Percentiles rank a stretch among this genome's conserved stretches.
These are phyloP conservation scores for Abrus pulchellus DNA, from an alignment of 306 rosid species.

Conservation along the genomic window DNA sequence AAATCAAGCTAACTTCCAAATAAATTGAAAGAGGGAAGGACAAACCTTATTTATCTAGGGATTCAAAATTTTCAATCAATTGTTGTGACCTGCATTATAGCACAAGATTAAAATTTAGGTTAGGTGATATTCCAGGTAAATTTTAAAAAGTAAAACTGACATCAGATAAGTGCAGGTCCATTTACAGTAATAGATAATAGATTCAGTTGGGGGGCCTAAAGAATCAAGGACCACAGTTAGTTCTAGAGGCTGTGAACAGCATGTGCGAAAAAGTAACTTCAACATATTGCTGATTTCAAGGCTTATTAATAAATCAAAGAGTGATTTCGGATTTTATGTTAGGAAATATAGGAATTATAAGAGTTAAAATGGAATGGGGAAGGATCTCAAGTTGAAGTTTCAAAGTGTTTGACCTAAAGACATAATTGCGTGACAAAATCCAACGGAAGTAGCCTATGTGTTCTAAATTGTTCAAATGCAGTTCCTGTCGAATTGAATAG, in stretches of 20 bases:
- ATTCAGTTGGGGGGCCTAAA: neutral
- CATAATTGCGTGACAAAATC: conserved; percentile 26
- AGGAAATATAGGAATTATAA: neutral
- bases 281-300: neutral
- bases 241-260: conserved; percentile 13
- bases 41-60: conserved; percentile 50
- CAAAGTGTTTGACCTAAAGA: conserved; percentile 21
- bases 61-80: conserved; percentile 54
- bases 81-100: conserved; percentile 68
- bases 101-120: conserved; percentile 24
- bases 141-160: neutral
- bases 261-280: neutral
- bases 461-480: conserved; percentile 19
- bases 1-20: conserved; percentile 14
- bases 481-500: conserved; percentile 7
- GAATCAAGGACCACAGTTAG: neutral
- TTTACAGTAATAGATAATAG: conserved; percentile 19
- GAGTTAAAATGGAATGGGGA: neutral
- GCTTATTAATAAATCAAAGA: neutral
- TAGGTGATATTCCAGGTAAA: neutral
- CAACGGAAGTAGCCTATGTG: neutral
- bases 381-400: conserved; percentile 10
- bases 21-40: conserved; percentile 4
- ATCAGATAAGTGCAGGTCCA: conserved; percentile 3
- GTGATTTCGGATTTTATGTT: neutral